Evolutionary conservation across 257 asterid species (phyloP).

Genomic region (Leonotis leonurus): DNA sequence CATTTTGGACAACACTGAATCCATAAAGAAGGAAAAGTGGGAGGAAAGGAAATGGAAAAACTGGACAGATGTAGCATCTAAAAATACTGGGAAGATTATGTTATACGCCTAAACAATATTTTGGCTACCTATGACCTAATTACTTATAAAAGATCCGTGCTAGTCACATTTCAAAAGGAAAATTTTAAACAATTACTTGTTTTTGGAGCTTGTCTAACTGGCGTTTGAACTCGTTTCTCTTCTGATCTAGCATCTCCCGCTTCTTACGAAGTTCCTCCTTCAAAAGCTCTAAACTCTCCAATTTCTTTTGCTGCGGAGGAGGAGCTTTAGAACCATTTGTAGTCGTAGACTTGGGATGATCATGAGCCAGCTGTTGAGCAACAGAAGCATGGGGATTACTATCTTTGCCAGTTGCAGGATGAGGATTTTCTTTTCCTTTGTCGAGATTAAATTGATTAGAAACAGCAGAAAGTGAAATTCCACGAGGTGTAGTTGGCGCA

Average conservation of each 20-base stretch:
- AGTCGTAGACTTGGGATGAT: conserved; percentile 35
- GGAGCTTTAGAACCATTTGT: conserved; percentile 51
- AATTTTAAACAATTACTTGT: conserved; percentile 52
- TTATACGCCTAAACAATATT: no score
- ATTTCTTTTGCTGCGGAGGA: conserved; percentile 62
- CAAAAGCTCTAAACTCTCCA: conserved; percentile 74
- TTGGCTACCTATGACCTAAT: no score
- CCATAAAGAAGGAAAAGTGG: neutral
- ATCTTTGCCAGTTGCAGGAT: conserved; percentile 32
- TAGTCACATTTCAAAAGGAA: conserved; percentile 4
- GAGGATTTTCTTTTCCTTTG: conserved; percentile 51
- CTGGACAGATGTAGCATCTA: neutral
- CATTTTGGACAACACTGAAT: conserved; percentile 1
- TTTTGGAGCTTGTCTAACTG: conserved; percentile 71
- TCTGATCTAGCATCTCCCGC: conserved; percentile 95
- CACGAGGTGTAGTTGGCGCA: conserved; percentile 24
- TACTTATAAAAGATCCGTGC: neutral
- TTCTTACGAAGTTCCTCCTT: conserved; percentile 93
- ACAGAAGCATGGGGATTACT: conserved; percentile 24
- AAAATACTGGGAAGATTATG: neutral
- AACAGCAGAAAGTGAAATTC: conserved; percentile 24
- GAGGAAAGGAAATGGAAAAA: neutral
- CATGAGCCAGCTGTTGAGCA: conserved; percentile 32
- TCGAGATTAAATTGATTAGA: conserved; percentile 30
- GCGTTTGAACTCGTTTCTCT: conserved; percentile 69